Percentiles rank a stretch among this genome's conserved stretches.
These are phyloP conservation scores for Vitis vinifera DNA, from an alignment of 164 flowering plant species.

Conservation along the genomic window ASM3070453v1 NC_081811.1:1839001-1839500, in stretches of 20 bases:
- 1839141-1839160: slow-evolving; percentile 23
- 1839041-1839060: slow-evolving; percentile 11
- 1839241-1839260: slow-evolving; percentile 28
- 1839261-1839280: slow-evolving; percentile 12
- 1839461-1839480: slow-evolving; percentile 17
- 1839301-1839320: slow-evolving; percentile 38
- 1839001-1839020: slow-evolving; percentile 13
- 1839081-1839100: slow-evolving; percentile 12
- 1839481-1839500: slow-evolving; percentile 24
- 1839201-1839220: slow-evolving; percentile 28
- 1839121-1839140: slow-evolving; percentile 22
- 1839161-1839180: slow-evolving; percentile 7
- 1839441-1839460: slow-evolving; percentile 31
- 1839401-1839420: slow-evolving; percentile 17
- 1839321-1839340: slow-evolving; percentile 27
- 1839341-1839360: slow-evolving; percentile 32
- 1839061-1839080: slow-evolving; percentile 6
- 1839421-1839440: slow-evolving; percentile 5
- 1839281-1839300: slow-evolving; percentile 39
- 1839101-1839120: slow-evolving; percentile 22
- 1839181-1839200: slow-evolving; percentile 14
- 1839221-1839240: slow-evolving; percentile 29
- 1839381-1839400: slow-evolving; percentile 36
- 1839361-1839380: slow-evolving; percentile 30
- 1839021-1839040: slow-evolving; percentile 18